Percentiles rank a stretch among this genome's conserved stretches.
Evolutionary conservation across 805 yeast species (phyloP).

Genomic region (Danielia oregonensis): DNA sequence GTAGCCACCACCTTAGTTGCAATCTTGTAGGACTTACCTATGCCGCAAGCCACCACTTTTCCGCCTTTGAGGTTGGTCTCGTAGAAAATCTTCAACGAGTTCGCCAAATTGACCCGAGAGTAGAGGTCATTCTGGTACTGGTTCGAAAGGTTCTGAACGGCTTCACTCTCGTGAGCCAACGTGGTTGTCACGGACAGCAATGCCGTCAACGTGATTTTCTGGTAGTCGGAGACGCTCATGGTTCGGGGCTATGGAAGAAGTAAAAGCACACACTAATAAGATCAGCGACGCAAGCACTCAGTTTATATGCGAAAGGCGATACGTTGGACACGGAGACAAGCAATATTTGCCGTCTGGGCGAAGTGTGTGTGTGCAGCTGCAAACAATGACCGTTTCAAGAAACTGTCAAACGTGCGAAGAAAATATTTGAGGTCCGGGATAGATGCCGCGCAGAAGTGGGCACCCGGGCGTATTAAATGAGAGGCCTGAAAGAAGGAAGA

Average conservation of each 20-base stretch:
- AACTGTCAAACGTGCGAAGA: no score
- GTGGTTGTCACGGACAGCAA: slow-evolving; percentile 38
- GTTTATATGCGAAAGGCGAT: no score
- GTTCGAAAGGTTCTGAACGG: slow-evolving; percentile 40
- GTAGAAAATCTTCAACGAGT: slow-evolving; percentile 40
- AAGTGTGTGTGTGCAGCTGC: no score
- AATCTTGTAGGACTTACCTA: slow-evolving; percentile 81
- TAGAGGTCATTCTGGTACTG: slow-evolving; percentile 46
- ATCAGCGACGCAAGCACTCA: no score
- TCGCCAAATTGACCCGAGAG: slow-evolving; percentile 41
- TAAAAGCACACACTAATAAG: no score
- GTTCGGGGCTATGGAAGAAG: background rate
- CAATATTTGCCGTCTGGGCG: no score
- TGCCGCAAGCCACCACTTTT: slow-evolving; percentile 73
- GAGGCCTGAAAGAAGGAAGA: no score
- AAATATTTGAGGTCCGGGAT: no score
- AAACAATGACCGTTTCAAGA: no score
- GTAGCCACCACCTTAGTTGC: slow-evolving; percentile 80
- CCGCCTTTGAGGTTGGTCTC: slow-evolving; percentile 41
- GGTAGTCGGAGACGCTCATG: slow-evolving; percentile 3
- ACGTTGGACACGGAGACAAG: no score
- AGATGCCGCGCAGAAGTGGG: no score
- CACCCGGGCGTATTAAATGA: no score
- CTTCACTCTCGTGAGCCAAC: slow-evolving; percentile 44
- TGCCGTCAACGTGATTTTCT: slow-evolving; percentile 16